phyloP scores from a whole-genome alignment of 2,329 filamentous ascomycete genomes.

The Ciborinia camelliae region DNA sequence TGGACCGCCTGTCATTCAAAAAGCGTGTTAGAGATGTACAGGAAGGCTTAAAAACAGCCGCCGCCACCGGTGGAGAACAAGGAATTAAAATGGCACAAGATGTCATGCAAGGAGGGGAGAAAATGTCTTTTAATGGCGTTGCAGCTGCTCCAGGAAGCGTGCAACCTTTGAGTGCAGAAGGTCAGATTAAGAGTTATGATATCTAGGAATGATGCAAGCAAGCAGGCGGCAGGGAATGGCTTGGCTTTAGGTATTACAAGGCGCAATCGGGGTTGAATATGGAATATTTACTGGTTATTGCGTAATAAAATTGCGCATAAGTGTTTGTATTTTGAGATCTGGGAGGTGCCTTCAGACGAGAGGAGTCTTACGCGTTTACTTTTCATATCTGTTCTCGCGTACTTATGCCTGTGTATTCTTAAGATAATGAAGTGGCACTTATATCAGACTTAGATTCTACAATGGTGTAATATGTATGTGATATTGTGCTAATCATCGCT shows the following conservation, averaged over 20 bases:
- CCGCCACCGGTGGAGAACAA: constrained; percentile 40
- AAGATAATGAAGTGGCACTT: constrained; percentile 18
- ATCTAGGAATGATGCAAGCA: constrained; percentile 29
- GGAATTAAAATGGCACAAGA: constrained; percentile 38
- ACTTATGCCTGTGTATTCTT: constrained; percentile 13
- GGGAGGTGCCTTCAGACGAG: constrained; percentile 1
- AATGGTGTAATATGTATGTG: neutral
- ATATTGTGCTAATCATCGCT: constrained; percentile 8
- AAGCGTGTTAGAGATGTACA: constrained; percentile 81
- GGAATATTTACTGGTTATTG: constrained; percentile 23
- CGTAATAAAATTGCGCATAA: constrained; percentile 13
- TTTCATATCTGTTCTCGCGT: neutral
- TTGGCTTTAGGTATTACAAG: constrained; percentile 26
- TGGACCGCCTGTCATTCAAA: constrained; percentile 88
- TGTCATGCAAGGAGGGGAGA: constrained; percentile 40
- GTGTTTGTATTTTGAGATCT: constrained; percentile 14
- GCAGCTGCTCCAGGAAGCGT: constrained; percentile 43
- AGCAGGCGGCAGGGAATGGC: constrained; percentile 6
- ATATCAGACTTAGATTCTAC: neutral
- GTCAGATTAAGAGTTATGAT: constrained; percentile 49
- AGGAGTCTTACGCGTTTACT: constrained; percentile 13
- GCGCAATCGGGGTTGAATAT: constrained; percentile 33
- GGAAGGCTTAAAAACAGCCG: constrained; percentile 59
- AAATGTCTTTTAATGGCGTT: constrained; percentile 51
- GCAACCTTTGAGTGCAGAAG: constrained; percentile 54